phyloP scores from a whole-genome alignment of 202 grass and related monocot species.

The Carex arenaria region DNA sequence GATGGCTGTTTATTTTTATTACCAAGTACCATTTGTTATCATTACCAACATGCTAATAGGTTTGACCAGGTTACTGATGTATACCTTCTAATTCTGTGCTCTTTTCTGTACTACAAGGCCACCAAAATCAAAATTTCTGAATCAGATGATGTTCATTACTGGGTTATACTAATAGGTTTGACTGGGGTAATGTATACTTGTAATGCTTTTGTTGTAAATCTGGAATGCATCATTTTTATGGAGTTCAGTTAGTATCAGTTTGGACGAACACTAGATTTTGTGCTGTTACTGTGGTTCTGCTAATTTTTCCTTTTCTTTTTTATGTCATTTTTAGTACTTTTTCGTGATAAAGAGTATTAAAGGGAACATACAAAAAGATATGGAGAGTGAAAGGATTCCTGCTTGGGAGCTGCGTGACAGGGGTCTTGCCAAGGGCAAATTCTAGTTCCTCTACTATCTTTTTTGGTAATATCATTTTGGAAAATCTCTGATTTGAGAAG shows the following conservation, averaged over 20 bases:
- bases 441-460: slow-evolving; percentile 19
- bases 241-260: background rate
- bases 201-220: background rate
- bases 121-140: background rate
- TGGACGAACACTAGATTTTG: background rate
- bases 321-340: slow-evolving; percentile 57
- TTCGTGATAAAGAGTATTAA: slow-evolving; percentile 78
- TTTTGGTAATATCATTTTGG: slow-evolving; percentile 6
- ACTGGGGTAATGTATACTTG: background rate
- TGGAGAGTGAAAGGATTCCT: slow-evolving; percentile 46
- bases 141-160: background rate
- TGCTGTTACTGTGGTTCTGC: background rate
- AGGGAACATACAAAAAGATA: slow-evolving; percentile 48
- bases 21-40: background rate
- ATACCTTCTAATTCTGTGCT: background rate
- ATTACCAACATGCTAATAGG: background rate
- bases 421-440: slow-evolving; percentile 52
- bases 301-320: background rate
- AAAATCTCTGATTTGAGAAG: background rate
- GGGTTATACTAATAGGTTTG: background rate
- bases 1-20: background rate
- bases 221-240: slow-evolving; percentile 11
- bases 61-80: background rate
- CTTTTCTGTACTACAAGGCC: background rate
- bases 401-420: slow-evolving; percentile 80